Percentiles rank a stretch among this genome's conserved stretches.
Conservation (phyloP, 1,284 basidiomycete genomes). For the Exobasidium cylindrosporum region DNA sequence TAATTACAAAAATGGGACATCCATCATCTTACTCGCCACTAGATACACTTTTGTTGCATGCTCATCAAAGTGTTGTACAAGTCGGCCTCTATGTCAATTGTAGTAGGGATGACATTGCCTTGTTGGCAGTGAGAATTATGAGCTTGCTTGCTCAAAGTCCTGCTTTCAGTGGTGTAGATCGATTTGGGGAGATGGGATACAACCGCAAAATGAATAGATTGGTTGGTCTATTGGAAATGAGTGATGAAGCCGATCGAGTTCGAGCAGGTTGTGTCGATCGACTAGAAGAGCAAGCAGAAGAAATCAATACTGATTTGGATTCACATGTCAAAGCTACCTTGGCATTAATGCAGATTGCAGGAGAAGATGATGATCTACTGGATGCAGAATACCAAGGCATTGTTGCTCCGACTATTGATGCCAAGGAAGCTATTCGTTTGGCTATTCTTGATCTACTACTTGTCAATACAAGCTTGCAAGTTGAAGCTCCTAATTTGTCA, state of each 20-base stretch:
- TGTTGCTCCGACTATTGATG: constrained; percentile 51
- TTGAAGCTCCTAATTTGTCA: constrained; percentile 76
- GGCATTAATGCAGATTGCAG: constrained; percentile 54
- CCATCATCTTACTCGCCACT: constrained; percentile 68
- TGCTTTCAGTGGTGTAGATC: constrained; percentile 61
- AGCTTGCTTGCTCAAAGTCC: constrained; percentile 63
- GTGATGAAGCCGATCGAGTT: constrained; percentile 80
- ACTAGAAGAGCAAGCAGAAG: constrained; percentile 58
- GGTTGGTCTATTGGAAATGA: constrained; percentile 75
- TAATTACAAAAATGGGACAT: constrained; percentile 33
- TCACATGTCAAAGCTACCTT: constrained; percentile 41
- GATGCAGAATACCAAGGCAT: constrained; percentile 64
- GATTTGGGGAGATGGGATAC: constrained; percentile 58
- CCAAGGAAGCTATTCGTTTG: constrained; percentile 69
- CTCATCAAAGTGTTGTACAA: constrained; percentile 72
- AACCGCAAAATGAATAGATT: constrained; percentile 62
- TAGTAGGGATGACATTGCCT: constrained; percentile 69
- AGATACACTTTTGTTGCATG: constrained; percentile 66
- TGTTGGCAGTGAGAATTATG: constrained; percentile 78
- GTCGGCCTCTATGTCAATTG: constrained; percentile 78
- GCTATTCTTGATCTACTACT: constrained; percentile 83
- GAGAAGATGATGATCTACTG: constrained; percentile 61
- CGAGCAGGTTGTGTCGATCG: constrained; percentile 72
- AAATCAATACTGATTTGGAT: constrained; percentile 49
- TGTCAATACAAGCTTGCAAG: constrained; percentile 67